A percentile compares a stretch with the other conserved stretches of the same genome.
Conservation (phyloP, 345 rosid genomes). For the Excoecaria agallocha region DNA sequence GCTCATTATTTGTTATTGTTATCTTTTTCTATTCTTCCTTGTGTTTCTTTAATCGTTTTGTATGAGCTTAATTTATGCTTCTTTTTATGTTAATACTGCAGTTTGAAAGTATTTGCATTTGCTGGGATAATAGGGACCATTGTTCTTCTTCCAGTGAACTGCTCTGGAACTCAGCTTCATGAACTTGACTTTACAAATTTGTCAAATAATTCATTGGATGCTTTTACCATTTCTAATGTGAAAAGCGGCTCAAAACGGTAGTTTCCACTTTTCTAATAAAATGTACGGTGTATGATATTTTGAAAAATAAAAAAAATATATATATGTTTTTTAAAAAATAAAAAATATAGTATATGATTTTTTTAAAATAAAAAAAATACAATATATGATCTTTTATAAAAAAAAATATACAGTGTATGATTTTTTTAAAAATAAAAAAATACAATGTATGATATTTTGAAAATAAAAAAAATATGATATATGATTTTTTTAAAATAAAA, state of each 20-base stretch:
- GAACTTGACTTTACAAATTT: slow-evolving; percentile 63
- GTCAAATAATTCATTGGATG: slow-evolving; percentile 70
- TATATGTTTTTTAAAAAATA: too few species aligned
- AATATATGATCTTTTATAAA: too few species aligned
- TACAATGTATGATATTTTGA: too few species aligned
- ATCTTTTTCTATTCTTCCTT: background rate
- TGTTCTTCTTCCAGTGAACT: slow-evolving; percentile 87
- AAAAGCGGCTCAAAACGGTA: slow-evolving; percentile 62
- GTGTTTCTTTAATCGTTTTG: background rate
- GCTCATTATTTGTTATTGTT: slow-evolving; percentile 1
- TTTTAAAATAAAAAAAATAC: too few species aligned
- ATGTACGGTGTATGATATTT: too few species aligned
- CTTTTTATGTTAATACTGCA: slow-evolving; percentile 42
- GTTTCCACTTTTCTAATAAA: slow-evolving; percentile 8
- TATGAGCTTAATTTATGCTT: slow-evolving; percentile 9
- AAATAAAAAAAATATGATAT: too few species aligned
- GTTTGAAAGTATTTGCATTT: slow-evolving; percentile 80
- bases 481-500: too few species aligned
- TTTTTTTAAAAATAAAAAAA: too few species aligned
- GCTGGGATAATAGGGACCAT: slow-evolving; percentile 84
- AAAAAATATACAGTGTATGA: too few species aligned
- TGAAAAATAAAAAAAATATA: too few species aligned
- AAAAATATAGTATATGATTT: too few species aligned
- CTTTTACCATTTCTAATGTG: slow-evolving; percentile 79
- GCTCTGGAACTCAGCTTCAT: slow-evolving; percentile 60